These are phyloP conservation scores for Coprinopsis cinerea DNA, from an alignment of 768 basidiomycete genomes.

Conservation along the genomic window DNA sequence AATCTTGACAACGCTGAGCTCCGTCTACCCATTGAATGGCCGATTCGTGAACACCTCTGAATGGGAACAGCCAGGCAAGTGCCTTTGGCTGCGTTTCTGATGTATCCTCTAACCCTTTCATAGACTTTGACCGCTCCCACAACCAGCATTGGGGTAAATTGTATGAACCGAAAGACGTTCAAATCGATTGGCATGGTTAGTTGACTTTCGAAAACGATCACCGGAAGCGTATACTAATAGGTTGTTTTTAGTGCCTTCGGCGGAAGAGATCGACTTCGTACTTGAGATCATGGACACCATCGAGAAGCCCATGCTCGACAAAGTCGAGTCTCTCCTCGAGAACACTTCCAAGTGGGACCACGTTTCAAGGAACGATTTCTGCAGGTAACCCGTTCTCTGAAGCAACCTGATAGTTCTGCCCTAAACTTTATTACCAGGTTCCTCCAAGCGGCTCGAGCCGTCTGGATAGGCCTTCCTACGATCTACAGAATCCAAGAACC, in stretches of 20 bases:
- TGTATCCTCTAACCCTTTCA: slow-evolving; percentile 7
- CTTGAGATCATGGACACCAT: slow-evolving; percentile 71
- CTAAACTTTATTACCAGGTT: slow-evolving; percentile 33
- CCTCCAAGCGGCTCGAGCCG: slow-evolving; percentile 64
- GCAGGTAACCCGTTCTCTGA: slow-evolving; percentile 45
- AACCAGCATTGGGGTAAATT: slow-evolving; percentile 74
- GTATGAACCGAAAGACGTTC: slow-evolving; percentile 72
- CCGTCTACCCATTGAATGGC: slow-evolving; percentile 71
- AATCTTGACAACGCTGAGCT: slow-evolving; percentile 66
- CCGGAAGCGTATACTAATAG: too few species aligned
- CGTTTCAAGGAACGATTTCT: slow-evolving; percentile 73
- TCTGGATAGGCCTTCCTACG: slow-evolving; percentile 73
- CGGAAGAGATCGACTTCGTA: slow-evolving; percentile 72
- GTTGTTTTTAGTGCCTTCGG: slow-evolving; percentile 42
- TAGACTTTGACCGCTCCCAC: slow-evolving; percentile 61
- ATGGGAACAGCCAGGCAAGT: slow-evolving; percentile 71
- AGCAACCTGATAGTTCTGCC: neutral
- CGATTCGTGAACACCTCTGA: slow-evolving; percentile 79
- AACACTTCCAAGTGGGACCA: slow-evolving; percentile 56
- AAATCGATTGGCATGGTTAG: slow-evolving; percentile 84
- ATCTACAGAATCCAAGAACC: slow-evolving; percentile 57
- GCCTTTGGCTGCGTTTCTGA: slow-evolving; percentile 2
- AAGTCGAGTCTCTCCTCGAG: slow-evolving; percentile 58
- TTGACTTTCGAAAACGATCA: too few species aligned
- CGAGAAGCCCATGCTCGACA: slow-evolving; percentile 58